Evolutionary conservation across 441 rosid species (phyloP), one percentile per base, ranked within the genome.

Genomic region (Aleurites moluccanus): DNA sequence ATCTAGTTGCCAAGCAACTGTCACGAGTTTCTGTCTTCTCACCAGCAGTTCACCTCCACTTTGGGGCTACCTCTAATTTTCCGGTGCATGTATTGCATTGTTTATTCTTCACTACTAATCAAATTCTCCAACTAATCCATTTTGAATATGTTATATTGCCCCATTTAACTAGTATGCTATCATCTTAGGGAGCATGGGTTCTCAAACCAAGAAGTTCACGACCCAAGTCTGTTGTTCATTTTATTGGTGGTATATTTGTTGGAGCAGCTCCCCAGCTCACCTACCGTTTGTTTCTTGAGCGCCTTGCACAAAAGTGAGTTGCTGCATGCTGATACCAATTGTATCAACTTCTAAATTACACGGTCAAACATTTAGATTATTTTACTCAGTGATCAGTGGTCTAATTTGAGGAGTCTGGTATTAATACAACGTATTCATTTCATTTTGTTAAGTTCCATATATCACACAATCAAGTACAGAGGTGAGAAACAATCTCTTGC

Each of bases 181-280:
- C 50, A 45, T 55, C 74, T 21, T 82, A 94, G 98, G 97, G 98
- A 67, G 88, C 98, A 73, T 94, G 98, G 98, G 89, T 94, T 82
- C 92, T 94, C 42, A 88, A 85, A 86, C 98, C 97, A 28, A 88
- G 78, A 73, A 75, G 75, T 79, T 82, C 85, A 53, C 85, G 78
- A 73, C 96, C 97, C 16, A 91, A 84, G 78, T 83, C 91, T 76
- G 92, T 93, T 65, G 92, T 87, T 81, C 99, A 95, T 85, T 95
- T 93, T 68, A 40, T 95, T 69, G 98, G 98, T 16, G 98, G 99
- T 28, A 86, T 93, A 78, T 95, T 95, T 82, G 99, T 95, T 78
- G 99, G 99, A 83, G 99, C 98, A 11, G 97, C 99, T 56, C 99
- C 99, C 33, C 98, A 95, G 80, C 91, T 95, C 75, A 82, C 98